Percentiles rank a stretch among this genome's conserved stretches.
Evolutionary conservation across 116 monocot genomes (phyloP).

Genomic region (Phalaenopsis hybrid): DNA sequence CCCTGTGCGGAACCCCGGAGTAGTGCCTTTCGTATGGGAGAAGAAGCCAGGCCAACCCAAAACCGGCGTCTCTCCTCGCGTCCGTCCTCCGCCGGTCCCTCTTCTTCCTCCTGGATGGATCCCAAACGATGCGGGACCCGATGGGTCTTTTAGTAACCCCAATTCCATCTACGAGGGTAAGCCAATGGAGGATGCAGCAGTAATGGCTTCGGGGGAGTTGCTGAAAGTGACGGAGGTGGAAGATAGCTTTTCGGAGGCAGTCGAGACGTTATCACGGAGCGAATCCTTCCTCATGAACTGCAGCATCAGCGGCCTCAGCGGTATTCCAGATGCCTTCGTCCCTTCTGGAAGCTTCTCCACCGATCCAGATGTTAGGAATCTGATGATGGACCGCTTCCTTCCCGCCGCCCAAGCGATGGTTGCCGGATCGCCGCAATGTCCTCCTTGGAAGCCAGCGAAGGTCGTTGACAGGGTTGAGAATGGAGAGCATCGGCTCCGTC

Average conservation of each 20-base stretch:
- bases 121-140: not conserved
- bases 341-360: conserved; percentile 18
- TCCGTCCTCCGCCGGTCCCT: conserved; percentile 3
- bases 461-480: conserved; percentile 3
- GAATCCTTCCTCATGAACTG: conserved; percentile 78
- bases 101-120: conserved; percentile 24
- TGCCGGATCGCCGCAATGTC: conserved; percentile 23
- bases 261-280: conserved; percentile 48
- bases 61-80: not conserved
- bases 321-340: conserved; percentile 5
- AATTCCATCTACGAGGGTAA: not conserved
- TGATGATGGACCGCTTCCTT: conserved; percentile 89
- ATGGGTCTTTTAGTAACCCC: not conserved
- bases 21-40: conserved; percentile 20
- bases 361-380: conserved; percentile 44
- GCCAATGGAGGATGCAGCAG: not conserved
- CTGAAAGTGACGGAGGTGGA: conserved; percentile 30
- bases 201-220: conserved; percentile 11
- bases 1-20: conserved; percentile 17
- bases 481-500: conserved; percentile 17
- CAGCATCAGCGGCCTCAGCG: conserved; percentile 57
- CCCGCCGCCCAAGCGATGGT: conserved; percentile 75
- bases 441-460: conserved; percentile 23
- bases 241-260: conserved; percentile 55
- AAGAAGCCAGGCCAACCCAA: conserved; percentile 14